Percentiles rank a stretch among this genome's conserved stretches.
Conservation (phyloP, 495 filamentous ascomycete genomes). For the Wilcoxina mikolae region DNA sequence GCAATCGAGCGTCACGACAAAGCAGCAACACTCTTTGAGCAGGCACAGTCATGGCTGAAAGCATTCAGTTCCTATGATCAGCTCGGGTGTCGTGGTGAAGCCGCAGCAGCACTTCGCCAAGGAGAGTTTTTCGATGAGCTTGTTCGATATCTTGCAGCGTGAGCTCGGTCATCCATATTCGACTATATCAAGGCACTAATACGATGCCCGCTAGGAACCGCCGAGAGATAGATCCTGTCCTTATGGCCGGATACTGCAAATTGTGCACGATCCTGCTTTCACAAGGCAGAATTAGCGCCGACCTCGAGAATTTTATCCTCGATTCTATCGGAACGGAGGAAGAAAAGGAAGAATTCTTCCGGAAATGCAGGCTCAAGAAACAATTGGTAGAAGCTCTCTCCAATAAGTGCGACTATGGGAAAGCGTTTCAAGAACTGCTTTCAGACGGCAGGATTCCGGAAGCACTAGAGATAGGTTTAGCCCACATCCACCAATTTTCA, state of each 20-base stretch:
- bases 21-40: slow-evolving; percentile 8
- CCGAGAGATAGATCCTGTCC: not conserved
- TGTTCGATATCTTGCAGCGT: too few relatives aligned
- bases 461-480: not conserved
- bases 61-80: slow-evolving; percentile 4
- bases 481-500: not conserved
- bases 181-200: too few relatives aligned
- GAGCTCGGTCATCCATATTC: too few relatives aligned
- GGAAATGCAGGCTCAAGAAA: slow-evolving; percentile 9
- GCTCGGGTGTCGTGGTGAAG: slow-evolving; percentile 2
- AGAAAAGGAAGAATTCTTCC: slow-evolving; percentile 17
- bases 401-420: not conserved
- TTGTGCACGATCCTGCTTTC: slow-evolving; percentile 13
- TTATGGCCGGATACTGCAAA: slow-evolving; percentile 5
- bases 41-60: slow-evolving; percentile 3
- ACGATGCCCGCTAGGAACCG: not conserved
- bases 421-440: not conserved
- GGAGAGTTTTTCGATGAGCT: slow-evolving; percentile 11
- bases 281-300: slow-evolving; percentile 10
- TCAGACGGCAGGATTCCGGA: not conserved
- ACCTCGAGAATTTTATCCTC: not conserved
- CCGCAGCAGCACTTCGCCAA: slow-evolving; percentile 5
- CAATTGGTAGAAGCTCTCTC: not conserved
- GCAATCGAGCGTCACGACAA: slow-evolving; percentile 7
- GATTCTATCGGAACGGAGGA: slow-evolving; percentile 3